Base-by-base conservation (phyloP, 2,329 filamentous ascomycete species). In the Trichoderma pleuroti region DNA sequence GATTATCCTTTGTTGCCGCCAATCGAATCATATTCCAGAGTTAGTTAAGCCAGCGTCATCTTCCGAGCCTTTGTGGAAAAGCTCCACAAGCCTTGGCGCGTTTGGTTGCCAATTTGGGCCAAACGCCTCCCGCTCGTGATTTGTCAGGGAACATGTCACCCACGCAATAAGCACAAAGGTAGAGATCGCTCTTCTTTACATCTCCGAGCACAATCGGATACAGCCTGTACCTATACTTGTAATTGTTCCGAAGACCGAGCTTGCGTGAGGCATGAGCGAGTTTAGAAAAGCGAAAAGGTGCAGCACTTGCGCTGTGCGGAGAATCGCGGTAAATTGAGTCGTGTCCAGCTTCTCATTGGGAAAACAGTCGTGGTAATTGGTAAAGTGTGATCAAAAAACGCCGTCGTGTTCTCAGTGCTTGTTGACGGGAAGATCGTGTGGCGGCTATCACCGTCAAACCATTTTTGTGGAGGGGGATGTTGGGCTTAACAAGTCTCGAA, bases 271-370 rank as follows among this genome's bases (percentile, higher is more conserved):
- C 30, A 59, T 59, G 56, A 59, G 56, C n/a, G 56, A 59, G 6
- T 34, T 59, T 7, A 59, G 28, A 14, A 59, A 34, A 16, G 56
- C 56, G 18, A 59, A 59, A 21, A 59, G 56, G 32, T 59, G 56
- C 30, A 59, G 56, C 56, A 59, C 56, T 24, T 59, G 56, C 11
- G 56, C 56, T 12, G 10, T n/a, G 7, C 56, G 56, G 56, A 32
- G 56, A n/a, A 34, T 59, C 11, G 56, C 56, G 56, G 56, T 59
- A 32, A 57, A 28, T 57, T 28, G 46, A 28, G n/a, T 21, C 5
- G 8, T 24, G 49, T 78, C 56, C 28, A 59, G 30, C 56, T 34
- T 14, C 54, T 59, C 54, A 30, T 6, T n/a, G 54, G 6, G 18
- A 59, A 10, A 14, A 14, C 56, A 59, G 30, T n/a, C 18, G 21